Evolutionary conservation across 1,139 yeast genomes (phyloP).

Genomic region (Geotrichum cucujoidarum): DNA sequence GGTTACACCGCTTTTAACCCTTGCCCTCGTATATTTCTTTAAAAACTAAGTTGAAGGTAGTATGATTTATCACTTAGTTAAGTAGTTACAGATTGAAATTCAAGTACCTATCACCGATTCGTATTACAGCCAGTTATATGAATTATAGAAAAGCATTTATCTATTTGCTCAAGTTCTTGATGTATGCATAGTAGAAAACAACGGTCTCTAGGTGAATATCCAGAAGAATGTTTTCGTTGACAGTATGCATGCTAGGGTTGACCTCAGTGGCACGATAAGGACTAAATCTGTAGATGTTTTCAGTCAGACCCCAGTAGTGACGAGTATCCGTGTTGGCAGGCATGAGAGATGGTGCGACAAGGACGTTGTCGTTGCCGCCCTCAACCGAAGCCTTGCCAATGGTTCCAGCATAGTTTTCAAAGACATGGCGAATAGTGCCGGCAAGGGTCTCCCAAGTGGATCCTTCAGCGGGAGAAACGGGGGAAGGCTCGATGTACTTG

Average conservation of each 20-base stretch:
- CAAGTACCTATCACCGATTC: too few relatives aligned
- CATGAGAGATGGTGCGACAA: conserved; percentile 63
- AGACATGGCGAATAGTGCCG: conserved; percentile 44
- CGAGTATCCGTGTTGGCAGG: conserved; percentile 84
- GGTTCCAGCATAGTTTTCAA: conserved; percentile 15
- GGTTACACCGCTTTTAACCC: too few relatives aligned
- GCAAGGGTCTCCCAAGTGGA: conserved; percentile 51
- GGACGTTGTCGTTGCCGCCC: conserved; percentile 26
- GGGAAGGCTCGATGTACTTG: conserved; percentile 50
- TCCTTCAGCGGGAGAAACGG: conserved; percentile 47
- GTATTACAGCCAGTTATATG: too few relatives aligned
- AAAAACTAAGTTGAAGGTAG: too few relatives aligned
- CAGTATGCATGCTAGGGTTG: conserved; percentile 45
- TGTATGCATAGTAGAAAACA: conserved; percentile 55
- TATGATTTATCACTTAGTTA: too few relatives aligned
- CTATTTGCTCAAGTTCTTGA: conserved; percentile 24
- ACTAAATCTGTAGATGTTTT: conserved; percentile 63
- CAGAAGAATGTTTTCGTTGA: conserved; percentile 52
- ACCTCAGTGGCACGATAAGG: conserved; percentile 35
- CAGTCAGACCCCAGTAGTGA: conserved; percentile 69
- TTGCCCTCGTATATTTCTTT: too few relatives aligned
- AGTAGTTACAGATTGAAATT: too few relatives aligned
- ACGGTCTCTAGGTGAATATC: conserved; percentile 53
- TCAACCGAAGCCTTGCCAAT: neutral
- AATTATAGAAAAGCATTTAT: too few relatives aligned